Evolutionary conservation across 1,284 basidiomycete species (phyloP).

Genomic region (Puccinia polysora): DNA sequence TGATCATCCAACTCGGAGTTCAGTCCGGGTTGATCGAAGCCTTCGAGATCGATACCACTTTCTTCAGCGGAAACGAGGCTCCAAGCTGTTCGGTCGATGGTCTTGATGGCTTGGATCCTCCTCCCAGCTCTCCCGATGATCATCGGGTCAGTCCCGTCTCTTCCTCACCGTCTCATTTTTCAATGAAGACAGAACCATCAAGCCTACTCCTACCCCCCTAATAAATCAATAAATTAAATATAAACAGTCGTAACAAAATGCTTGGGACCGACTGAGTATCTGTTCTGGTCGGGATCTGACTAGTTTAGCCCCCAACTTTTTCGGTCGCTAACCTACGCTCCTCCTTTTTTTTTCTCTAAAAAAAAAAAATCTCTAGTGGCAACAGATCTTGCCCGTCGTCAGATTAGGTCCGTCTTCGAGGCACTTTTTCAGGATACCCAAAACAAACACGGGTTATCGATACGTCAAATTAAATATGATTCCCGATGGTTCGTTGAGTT

Average conservation of each 20-base stretch:
- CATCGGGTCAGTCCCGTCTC: neutral
- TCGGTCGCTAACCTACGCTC: neutral
- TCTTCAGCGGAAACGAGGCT: constrained; percentile 89
- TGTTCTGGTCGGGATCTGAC: too few relatives aligned
- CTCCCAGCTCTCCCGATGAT: constrained; percentile 9
- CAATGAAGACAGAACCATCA: too few relatives aligned
- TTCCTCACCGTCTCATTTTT: neutral
- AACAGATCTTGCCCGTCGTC: constrained; percentile 47
- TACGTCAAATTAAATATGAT: constrained; percentile 37
- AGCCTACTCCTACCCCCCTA: too few relatives aligned
- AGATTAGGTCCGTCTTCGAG: constrained; percentile 46
- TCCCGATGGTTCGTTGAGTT: constrained; percentile 22
- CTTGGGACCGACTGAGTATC: too few relatives aligned
- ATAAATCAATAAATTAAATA: too few relatives aligned
- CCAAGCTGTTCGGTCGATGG: constrained; percentile 47
- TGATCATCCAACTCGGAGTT: constrained; percentile 81
- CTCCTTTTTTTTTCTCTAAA: too few relatives aligned
- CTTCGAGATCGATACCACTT: constrained; percentile 91
- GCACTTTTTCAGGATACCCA: constrained; percentile 33
- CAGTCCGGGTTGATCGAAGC: constrained; percentile 66
- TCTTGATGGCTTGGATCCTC: constrained; percentile 3
- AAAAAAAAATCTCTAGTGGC: constrained; percentile 46
- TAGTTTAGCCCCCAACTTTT: neutral
- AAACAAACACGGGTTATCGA: constrained; percentile 14
- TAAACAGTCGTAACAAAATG: too few relatives aligned